Evolutionary conservation across 495 filamentous ascomycete species (phyloP), one percentile per base, ranked within the genome.

Genomic region (Tuber microsphaerosporum): DNA sequence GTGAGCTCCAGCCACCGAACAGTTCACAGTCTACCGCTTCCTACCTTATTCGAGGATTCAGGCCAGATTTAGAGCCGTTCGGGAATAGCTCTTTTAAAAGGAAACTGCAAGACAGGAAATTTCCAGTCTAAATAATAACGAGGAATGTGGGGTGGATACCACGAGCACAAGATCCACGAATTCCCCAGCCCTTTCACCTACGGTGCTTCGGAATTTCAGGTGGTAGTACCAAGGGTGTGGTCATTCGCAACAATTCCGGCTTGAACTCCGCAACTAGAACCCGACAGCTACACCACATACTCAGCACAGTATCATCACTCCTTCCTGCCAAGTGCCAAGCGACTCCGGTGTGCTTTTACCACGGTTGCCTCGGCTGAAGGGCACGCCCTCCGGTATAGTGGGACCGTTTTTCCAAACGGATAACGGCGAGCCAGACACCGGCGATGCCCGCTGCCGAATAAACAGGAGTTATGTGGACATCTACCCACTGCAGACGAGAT

Each of bases 131-230:
- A 34, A 65, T 8, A 65, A 17, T 34, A 26, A 65, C 12, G 5
- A 26, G 26, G 26, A 26, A 65, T 34, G 56, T 12, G 26, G 26
- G 26, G 14, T 34, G n/a, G 34, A 34, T 65, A 65, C 6, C 26
- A 31, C 56, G 56, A 65, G 56, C 56, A 65, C 56, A 65, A 65
- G 56, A 65, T 65, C 56, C 56, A 65, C 56, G 56, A 65, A 65
- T 65, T 16, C 14, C 56, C 26, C 14, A 31, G 56, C 26, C 26
- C 26, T 65, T 34, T 34, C 56, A 65, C 56, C 56, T 19, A 65
- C 26, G 56, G 56, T 65, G 56, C 56, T 65, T 65, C 14, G 56
- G 26, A 31, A 65, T 34, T 16, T 65, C 26, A 65, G 56, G 56
- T 65, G 56, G 56, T 65, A 34, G 56, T 34, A 65, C 56, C 56